A percentile compares a stretch with the other conserved stretches of the same genome.
Evolutionary conservation across 2,329 filamentous ascomycete species (phyloP).

Genomic region (Colletotrichum sidae): DNA sequence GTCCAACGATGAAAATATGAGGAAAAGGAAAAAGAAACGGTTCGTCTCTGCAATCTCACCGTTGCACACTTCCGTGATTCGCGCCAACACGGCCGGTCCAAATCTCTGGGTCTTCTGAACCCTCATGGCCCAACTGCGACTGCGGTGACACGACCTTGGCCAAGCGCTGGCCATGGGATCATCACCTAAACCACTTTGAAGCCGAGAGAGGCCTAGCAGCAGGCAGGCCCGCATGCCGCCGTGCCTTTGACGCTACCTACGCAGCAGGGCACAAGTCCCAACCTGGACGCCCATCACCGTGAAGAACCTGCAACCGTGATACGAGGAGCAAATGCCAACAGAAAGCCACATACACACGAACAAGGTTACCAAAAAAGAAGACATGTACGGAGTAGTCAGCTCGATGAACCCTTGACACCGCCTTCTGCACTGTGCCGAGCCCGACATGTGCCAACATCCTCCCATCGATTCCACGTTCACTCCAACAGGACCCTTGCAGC

Average conservation of each 20-base stretch:
- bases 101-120: not conserved
- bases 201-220: not conserved
- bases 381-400: slow-evolving; percentile 1
- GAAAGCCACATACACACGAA: not conserved
- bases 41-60: slow-evolving; percentile 1
- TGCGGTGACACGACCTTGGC: not conserved
- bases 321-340: slow-evolving; percentile 1
- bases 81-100: slow-evolving; percentile 17
- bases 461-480: not conserved
- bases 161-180: not conserved
- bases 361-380: too few relatives aligned
- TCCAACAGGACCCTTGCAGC: slow-evolving; percentile 9
- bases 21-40: slow-evolving; percentile 1
- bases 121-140: not conserved
- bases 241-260: not conserved
- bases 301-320: slow-evolving; percentile 1
- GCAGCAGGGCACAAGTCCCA: not conserved
- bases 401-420: slow-evolving; percentile 10
- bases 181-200: not conserved
- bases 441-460: slow-evolving; percentile 12
- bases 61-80: slow-evolving; percentile 3
- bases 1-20: not conserved
- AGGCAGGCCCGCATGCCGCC: slow-evolving; percentile 6
- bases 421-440: slow-evolving; percentile 19
- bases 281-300: not conserved